Evolutionary conservation across 1,139 yeast species (phyloP).

Genomic region (Wickerhamiella pararugosa): DNA sequence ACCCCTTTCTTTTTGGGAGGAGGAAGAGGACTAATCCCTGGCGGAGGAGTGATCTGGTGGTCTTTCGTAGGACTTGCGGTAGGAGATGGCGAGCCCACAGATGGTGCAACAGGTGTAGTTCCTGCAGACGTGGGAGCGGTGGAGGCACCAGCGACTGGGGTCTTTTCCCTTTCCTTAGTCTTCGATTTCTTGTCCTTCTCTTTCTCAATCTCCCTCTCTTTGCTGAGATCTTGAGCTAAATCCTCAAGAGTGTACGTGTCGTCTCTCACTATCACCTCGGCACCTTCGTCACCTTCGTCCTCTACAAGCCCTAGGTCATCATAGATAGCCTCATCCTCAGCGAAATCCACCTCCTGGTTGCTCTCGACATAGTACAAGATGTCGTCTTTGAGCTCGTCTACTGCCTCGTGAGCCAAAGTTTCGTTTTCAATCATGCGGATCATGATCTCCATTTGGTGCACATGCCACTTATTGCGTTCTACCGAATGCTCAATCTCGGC

Average conservation of each 20-base stretch:
- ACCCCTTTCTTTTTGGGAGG: not conserved
- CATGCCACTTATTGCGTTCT: slow-evolving; percentile 71
- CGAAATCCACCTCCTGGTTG: slow-evolving; percentile 89
- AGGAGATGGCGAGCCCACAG: not conserved
- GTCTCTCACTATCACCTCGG: slow-evolving; percentile 29
- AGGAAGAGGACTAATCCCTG: slow-evolving; percentile 10
- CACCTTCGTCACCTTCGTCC: slow-evolving; percentile 37
- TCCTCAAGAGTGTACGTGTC: slow-evolving; percentile 26
- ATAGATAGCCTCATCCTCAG: slow-evolving; percentile 88
- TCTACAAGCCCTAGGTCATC: slow-evolving; percentile 73
- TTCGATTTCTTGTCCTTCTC: slow-evolving; percentile 11
- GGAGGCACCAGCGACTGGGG: slow-evolving; percentile 45
- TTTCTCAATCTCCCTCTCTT: slow-evolving; percentile 13
- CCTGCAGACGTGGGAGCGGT: slow-evolving; percentile 30
- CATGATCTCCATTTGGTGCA: slow-evolving; percentile 60
- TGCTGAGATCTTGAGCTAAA: slow-evolving; percentile 23
- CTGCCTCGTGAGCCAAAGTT: slow-evolving; percentile 63
- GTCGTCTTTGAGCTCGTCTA: slow-evolving; percentile 75
- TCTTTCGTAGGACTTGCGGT: slow-evolving; percentile 7
- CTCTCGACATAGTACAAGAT: slow-evolving; percentile 88
- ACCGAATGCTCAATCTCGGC: slow-evolving; percentile 48
- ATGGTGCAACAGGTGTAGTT: not conserved
- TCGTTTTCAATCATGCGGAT: slow-evolving; percentile 72
- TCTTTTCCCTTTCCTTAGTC: slow-evolving; percentile 31
- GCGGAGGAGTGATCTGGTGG: slow-evolving; percentile 11